These are phyloP conservation scores for Mallotus nudiflorus DNA, from an alignment of 345 rosid species.

Conservation along the genomic window DNA sequence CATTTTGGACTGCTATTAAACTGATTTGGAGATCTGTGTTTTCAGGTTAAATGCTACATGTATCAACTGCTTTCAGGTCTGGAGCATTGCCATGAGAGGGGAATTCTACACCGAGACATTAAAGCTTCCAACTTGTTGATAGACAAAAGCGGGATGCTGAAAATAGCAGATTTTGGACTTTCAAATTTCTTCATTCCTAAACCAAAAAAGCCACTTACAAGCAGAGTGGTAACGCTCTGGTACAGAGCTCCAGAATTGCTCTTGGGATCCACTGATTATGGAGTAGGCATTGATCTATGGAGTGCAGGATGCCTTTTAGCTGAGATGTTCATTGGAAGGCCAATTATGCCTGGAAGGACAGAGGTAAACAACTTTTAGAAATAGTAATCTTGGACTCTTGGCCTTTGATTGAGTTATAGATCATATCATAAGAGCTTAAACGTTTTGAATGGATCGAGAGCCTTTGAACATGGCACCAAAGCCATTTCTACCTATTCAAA, in stretches of 20 bases:
- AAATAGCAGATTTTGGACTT: conserved; percentile 86
- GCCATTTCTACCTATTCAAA: too few relatives aligned
- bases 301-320: conserved; percentile 84
- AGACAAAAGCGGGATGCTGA: conserved; percentile 62
- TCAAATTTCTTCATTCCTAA: conserved; percentile 59
- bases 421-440: too few relatives aligned
- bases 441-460: too few relatives aligned
- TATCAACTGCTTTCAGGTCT: conserved; percentile 79
- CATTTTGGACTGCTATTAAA: too few relatives aligned
- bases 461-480: too few relatives aligned
- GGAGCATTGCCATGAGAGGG: conserved; percentile 78
- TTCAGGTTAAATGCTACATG: conserved; percentile 84
- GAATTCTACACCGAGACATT: conserved; percentile 81
- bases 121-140: conserved; percentile 77
- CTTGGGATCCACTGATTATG: conserved; percentile 75
- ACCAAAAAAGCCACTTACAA: conserved; percentile 58
- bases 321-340: conserved; percentile 77
- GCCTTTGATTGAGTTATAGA: too few relatives aligned
- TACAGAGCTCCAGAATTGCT: conserved; percentile 89
- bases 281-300: conserved; percentile 85
- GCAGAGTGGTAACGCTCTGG: conserved; percentile 90
- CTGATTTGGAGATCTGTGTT: not conserved
- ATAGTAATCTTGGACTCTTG: too few relatives aligned
- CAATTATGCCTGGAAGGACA: conserved; percentile 87
- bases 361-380: conserved; percentile 42